Base-by-base conservation (phyloP, 1,284 basidiomycete genomes). In the Ustilago curta region DNA sequence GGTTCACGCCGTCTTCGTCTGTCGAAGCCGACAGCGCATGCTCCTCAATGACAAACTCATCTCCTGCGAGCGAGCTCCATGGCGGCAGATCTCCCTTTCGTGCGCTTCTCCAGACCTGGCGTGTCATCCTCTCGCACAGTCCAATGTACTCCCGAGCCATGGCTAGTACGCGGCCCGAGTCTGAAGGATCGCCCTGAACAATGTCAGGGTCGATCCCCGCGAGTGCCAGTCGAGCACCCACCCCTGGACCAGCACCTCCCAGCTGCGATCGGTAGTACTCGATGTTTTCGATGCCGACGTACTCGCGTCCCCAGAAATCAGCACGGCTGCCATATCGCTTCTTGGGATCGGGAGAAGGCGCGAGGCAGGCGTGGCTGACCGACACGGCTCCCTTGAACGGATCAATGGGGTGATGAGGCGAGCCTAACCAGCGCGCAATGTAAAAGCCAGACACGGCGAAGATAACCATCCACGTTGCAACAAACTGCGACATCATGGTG, bases 371-470 rank as follows among this genome's bases (percentile, higher is more conserved):
- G 48, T 78, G 76, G 21, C 70, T 66, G 27, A 79, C 81, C n/a
- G 83, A 80, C 21, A 84, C 60, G 39, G 80, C 81, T 7, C 80
- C 83, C 55, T 84, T 84, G 78, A 81, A 84, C 12, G 76, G 74
- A 5, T 79, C 78, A 65, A 84, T 80, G 29, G 74, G 76, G 52
- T 84, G 83, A 45, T 84, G 80, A 9, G 81, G 78, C 55, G 83
- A 84, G 23, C 79, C 66, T 2, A 80, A 70, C 77, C 74, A 82
- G 32, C 83, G 81, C 6, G 83, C 81, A 21, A 84, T 21, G 50
- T 84, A 84, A 59, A 84, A 84, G 37, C 70, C 77, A 11, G 72
- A 49, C 31, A 77, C 70, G 66, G 84, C 83, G 35, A 76, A 65
- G 16, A 68, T 42, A 23, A 75, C 68, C 48, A 83, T 59, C 50